Evolutionary conservation across 202 grass and related monocot genomes (phyloP).

Genomic region (Musa balbisiana): DNA sequence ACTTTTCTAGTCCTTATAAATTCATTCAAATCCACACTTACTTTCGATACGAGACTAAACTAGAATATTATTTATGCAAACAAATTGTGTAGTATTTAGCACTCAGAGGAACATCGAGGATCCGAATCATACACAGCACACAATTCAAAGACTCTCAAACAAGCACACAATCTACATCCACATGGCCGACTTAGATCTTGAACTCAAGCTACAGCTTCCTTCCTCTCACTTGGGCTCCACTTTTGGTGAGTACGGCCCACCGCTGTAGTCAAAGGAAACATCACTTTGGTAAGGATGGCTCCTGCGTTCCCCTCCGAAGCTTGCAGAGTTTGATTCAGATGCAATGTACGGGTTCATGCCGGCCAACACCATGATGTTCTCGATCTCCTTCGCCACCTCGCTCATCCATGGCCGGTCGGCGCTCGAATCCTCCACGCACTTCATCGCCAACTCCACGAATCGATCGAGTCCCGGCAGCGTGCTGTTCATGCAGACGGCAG

Average conservation of each 20-base stretch:
- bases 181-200: no score
- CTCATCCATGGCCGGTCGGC: slow-evolving; percentile 56
- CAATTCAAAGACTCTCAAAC: neutral
- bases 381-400: slow-evolving; percentile 55
- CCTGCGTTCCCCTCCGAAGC: slow-evolving; percentile 20
- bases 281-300: slow-evolving; percentile 50
- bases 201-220: no score
- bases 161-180: neutral
- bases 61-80: no score
- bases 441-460: slow-evolving; percentile 51
- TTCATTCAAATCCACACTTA: no score
- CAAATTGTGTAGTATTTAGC: no score
- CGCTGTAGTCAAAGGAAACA: slow-evolving; percentile 47
- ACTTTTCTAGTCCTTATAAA: no score
- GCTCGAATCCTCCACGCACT: slow-evolving; percentile 66
- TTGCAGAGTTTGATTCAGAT: slow-evolving; percentile 47
- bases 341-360: slow-evolving; percentile 21
- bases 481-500: slow-evolving; percentile 5
- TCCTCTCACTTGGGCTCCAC: neutral
- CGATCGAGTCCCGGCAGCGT: slow-evolving; percentile 36
- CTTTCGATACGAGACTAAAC: no score
- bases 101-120: no score
- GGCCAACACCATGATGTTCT: slow-evolving; percentile 48
- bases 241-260: neutral
- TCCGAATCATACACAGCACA: neutral